These are phyloP conservation scores for Lithospermum erythrorhizon DNA, from an alignment of 257 asterid species.

Conservation along the genomic window DNA sequence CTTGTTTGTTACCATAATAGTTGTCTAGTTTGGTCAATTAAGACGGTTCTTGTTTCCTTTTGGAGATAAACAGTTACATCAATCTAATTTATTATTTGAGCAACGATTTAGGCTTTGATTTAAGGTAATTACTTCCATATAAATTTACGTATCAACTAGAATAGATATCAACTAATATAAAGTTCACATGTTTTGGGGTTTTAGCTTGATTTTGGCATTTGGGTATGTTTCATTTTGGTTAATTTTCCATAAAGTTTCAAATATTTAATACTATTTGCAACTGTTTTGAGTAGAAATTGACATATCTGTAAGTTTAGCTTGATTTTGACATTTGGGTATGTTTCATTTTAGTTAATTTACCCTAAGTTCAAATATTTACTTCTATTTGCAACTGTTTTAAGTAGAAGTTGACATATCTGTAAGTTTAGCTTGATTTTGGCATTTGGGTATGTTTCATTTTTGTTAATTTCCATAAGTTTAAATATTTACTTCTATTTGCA, in stretches of 20 bases:
- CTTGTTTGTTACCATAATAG: too few relatives aligned
- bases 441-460: not conserved
- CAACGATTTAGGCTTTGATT: conserved; percentile 15
- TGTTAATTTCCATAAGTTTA: not conserved
- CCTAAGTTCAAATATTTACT: not conserved
- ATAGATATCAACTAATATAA: not conserved
- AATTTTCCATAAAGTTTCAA: not conserved
- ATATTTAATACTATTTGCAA: not conserved
- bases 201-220: not conserved
- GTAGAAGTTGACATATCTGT: too few relatives aligned
- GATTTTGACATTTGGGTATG: conserved; percentile 1
- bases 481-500: not conserved
- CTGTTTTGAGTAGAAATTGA: not conserved
- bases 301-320: not conserved
- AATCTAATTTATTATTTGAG: conserved; percentile 29
- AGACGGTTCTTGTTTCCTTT: conserved; percentile 19
- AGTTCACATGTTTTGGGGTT: not conserved
- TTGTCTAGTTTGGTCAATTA: not conserved
- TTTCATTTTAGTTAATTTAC: not conserved
- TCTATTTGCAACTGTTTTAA: not conserved
- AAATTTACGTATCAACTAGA: not conserved
- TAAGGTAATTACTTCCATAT: not conserved
- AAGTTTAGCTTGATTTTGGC: not conserved
- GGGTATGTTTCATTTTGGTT: not conserved
- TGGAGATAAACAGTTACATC: conserved; percentile 24